phyloP scores from a whole-genome alignment of 495 filamentous ascomycete genomes.

The Penicillium macrosclerotiorum region DNA sequence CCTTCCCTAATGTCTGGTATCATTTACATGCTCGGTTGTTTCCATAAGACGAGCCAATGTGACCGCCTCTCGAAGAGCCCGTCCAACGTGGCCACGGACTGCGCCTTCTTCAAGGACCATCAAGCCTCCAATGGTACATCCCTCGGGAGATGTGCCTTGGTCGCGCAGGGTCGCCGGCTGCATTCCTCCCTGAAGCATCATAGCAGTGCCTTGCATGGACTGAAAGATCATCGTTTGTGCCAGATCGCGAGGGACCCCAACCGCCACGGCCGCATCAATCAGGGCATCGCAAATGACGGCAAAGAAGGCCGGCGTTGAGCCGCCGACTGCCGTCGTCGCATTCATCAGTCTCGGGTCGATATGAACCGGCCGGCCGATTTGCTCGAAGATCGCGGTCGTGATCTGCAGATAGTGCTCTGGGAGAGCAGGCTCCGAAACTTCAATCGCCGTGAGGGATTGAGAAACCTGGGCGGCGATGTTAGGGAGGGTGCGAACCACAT shows the following conservation, averaged over 20 bases:
- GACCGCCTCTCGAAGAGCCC: constrained; percentile 40
- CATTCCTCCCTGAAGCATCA: constrained; percentile 37
- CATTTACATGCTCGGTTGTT: constrained; percentile 35
- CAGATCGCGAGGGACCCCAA: constrained; percentile 39
- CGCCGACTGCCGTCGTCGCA: constrained; percentile 36
- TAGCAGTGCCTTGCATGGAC: constrained; percentile 38
- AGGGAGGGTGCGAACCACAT: constrained; percentile 37
- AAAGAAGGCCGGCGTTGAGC: constrained; percentile 44
- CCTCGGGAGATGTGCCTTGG: constrained; percentile 41
- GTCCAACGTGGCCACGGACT: constrained; percentile 39
- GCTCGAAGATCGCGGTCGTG: constrained; percentile 35
- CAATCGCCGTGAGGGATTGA: constrained; percentile 38
- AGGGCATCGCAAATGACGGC: constrained; percentile 43
- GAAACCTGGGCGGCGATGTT: constrained; percentile 40
- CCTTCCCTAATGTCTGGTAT: constrained; percentile 35
- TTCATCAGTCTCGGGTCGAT: constrained; percentile 36
- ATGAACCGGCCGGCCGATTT: constrained; percentile 34
- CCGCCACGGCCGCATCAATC: constrained; percentile 44
- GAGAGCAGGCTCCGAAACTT: constrained; percentile 25
- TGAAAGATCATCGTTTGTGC: constrained; percentile 41
- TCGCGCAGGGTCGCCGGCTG: constrained; percentile 39
- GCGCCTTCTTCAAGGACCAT: constrained; percentile 44
- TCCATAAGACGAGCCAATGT: constrained; percentile 41
- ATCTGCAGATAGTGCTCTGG: constrained; percentile 23
- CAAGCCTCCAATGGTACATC: constrained; percentile 45